phyloP scores from a whole-genome alignment of 805 yeast genomes.

The Maudiozyma serrabonitensis region DNA sequence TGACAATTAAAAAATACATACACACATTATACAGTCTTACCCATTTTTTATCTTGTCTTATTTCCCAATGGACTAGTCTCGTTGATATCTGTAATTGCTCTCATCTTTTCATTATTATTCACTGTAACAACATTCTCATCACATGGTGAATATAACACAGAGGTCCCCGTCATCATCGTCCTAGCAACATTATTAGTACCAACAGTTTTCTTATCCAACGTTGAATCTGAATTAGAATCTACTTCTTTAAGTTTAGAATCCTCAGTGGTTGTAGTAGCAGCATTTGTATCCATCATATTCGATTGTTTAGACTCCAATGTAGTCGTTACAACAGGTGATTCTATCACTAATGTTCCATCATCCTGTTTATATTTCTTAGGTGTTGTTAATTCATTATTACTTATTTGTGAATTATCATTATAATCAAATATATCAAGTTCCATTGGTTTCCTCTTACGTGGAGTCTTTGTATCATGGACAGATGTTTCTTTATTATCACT shows the following conservation, averaged over 20 bases:
- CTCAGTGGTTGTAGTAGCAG: not conserved
- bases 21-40: not conserved
- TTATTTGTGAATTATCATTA: constrained; percentile 5
- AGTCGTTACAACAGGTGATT: constrained; percentile 6
- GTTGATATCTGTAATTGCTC: constrained; percentile 7
- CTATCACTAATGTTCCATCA: constrained; percentile 1
- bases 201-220: not conserved
- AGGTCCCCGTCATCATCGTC: not conserved
- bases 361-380: constrained; percentile 19
- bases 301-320: not conserved
- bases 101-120: constrained; percentile 8
- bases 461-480: constrained; percentile 11
- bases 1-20: not conserved
- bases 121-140: not conserved
- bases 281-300: not conserved
- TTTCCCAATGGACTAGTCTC: constrained; percentile 12
- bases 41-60: constrained; percentile 4
- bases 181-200: not conserved
- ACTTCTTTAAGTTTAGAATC: no score
- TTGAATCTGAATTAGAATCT: not conserved
- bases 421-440: constrained; percentile 25
- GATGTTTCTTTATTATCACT: constrained; percentile 10
- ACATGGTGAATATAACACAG: not conserved
- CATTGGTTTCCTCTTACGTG: constrained; percentile 21
- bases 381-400: constrained; percentile 9